phyloP scores from a whole-genome alignment of 2,329 filamentous ascomycete species.

The Immersiporthe knoxdaviesiana region DNA sequence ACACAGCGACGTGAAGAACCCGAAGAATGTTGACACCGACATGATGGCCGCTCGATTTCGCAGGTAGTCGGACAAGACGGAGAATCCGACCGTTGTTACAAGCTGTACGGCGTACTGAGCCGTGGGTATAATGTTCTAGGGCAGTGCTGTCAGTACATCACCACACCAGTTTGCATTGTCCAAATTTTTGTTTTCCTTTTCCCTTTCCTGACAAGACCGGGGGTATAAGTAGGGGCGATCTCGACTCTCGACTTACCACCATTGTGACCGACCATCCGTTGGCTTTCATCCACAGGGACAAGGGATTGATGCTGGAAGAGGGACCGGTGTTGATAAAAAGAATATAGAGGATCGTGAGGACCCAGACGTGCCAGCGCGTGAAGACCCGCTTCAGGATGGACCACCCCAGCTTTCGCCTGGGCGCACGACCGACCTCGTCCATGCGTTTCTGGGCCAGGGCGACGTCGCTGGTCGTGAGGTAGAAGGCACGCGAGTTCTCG shows the following conservation, averaged over 20 bases:
- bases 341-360: conserved; percentile 42
- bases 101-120: conserved; percentile 45
- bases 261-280: conserved; percentile 49
- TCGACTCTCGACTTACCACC: conserved; percentile 41
- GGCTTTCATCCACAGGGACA: conserved; percentile 46
- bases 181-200: neutral
- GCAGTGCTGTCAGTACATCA: neutral
- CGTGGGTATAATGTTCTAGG: conserved; percentile 52
- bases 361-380: conserved; percentile 43
- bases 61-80: conserved; percentile 55
- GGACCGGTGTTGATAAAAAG: conserved; percentile 44
- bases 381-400: conserved; percentile 29
- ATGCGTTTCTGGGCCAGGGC: conserved; percentile 38
- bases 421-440: conserved; percentile 37
- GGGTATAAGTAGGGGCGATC: too few species aligned
- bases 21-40: conserved; percentile 28
- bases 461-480: conserved; percentile 36
- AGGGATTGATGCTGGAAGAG: conserved; percentile 41
- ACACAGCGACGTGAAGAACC: conserved; percentile 25
- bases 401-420: conserved; percentile 39
- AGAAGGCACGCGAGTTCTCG: conserved; percentile 34
- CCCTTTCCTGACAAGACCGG: conserved; percentile 9
- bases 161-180: neutral
- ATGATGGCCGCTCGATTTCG: conserved; percentile 37
- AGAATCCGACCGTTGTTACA: conserved; percentile 56